These are phyloP conservation scores for Fusarium decemcellulare DNA, from an alignment of 2,329 filamentous ascomycete species.

Conservation along the genomic window DNA sequence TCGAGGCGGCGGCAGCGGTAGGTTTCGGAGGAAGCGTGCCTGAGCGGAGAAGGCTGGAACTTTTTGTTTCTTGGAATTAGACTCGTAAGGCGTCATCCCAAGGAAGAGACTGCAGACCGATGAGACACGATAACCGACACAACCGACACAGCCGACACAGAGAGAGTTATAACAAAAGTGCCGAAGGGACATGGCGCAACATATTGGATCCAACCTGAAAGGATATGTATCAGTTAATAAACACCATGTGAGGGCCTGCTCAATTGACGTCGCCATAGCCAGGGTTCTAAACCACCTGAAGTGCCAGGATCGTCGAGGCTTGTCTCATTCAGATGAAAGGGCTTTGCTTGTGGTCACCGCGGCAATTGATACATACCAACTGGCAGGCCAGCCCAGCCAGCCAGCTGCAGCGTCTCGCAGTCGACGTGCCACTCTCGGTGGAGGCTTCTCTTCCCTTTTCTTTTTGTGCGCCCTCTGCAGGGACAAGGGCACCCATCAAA, in stretches of 20 bases:
- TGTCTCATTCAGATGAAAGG: background rate
- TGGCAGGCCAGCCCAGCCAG: background rate
- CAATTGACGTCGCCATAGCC: background rate
- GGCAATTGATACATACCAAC: no score
- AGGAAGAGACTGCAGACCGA: constrained; percentile 10
- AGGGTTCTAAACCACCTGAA: background rate
- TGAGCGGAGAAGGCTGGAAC: constrained; percentile 12
- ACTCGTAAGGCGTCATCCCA: background rate
- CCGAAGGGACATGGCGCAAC: background rate
- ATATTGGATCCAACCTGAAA: background rate
- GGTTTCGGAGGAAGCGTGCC: constrained; percentile 25
- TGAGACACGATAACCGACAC: background rate
- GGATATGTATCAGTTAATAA: background rate
- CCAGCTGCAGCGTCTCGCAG: constrained; percentile 5
- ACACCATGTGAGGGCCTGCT: background rate
- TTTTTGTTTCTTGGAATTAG: constrained; percentile 17
- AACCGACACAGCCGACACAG: background rate
- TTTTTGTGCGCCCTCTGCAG: constrained; percentile 28
- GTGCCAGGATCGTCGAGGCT: background rate
- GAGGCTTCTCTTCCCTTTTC: background rate
- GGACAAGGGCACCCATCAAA: constrained; percentile 36
- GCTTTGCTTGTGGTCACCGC: background rate
- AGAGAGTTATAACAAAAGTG: background rate
- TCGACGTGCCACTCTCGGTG: constrained; percentile 21
- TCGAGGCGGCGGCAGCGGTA: constrained; percentile 22